Percentiles rank a stretch among this genome's conserved stretches.
Conservation (phyloP, 805 yeast species). For the Soucietia sequanensis region DNA sequence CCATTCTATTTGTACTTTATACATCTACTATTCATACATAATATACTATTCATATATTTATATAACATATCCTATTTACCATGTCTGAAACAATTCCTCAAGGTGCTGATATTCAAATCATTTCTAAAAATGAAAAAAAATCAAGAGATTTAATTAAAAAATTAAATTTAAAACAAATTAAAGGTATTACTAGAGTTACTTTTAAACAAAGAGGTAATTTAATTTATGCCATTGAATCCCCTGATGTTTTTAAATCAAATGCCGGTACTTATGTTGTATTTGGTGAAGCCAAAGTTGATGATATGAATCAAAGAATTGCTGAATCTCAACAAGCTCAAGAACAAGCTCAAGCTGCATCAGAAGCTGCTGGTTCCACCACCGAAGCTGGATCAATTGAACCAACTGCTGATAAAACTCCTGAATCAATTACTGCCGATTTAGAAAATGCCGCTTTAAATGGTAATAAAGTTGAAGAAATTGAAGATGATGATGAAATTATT, state of each 20-base stretch:
- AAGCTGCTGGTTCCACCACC: conserved; percentile 42
- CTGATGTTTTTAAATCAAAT: conserved; percentile 92
- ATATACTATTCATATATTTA: too few species aligned
- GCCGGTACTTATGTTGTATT: conserved; percentile 95
- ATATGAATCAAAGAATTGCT: conserved; percentile 83
- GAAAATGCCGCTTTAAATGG: conserved; percentile 60
- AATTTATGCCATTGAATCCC: conserved; percentile 85
- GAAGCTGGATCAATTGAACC: conserved; percentile 26
- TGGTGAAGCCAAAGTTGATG: conserved; percentile 97
- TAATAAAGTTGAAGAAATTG: conserved; percentile 46
- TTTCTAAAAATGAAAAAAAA: conserved; percentile 91
- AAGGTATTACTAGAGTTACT: conserved; percentile 93
- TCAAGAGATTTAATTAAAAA: conserved; percentile 88
- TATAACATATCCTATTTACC: too few species aligned
- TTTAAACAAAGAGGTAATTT: conserved; percentile 91
- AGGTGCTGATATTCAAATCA: conserved; percentile 78
- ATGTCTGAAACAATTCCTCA: conserved; percentile 68
- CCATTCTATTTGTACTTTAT: too few species aligned
- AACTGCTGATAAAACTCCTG: conserved; percentile 58
- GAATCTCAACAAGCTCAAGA: conserved; percentile 80
- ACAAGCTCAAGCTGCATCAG: conserved; percentile 44
- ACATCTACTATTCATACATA: too few species aligned
- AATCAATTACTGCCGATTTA: conserved; percentile 79
- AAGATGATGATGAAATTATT: conserved; percentile 67
- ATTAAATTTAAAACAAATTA: conserved; percentile 84